phyloP scores from a whole-genome alignment of 2,329 filamentous ascomycete species.

The Talaromyces sp. region DNA sequence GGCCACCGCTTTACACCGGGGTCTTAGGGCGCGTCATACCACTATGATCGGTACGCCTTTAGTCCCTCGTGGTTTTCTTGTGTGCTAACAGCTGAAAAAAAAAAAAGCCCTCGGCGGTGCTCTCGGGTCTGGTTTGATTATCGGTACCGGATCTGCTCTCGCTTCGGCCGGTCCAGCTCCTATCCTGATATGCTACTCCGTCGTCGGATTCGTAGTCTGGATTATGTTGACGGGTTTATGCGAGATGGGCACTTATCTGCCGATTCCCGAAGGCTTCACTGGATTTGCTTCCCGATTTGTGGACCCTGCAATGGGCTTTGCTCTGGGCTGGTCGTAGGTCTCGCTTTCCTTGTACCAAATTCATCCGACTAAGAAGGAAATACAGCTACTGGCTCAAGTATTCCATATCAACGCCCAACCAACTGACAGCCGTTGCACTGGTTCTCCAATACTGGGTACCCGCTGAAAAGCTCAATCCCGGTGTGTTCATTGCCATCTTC shows the following conservation, averaged over 20 bases:
- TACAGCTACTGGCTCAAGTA: slow-evolving; percentile 60
- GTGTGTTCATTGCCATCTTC: slow-evolving; percentile 59
- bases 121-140: slow-evolving; percentile 43
- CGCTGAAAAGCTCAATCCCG: slow-evolving; percentile 47
- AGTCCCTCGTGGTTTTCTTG: neutral
- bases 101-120: slow-evolving; percentile 40
- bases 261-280: slow-evolving; percentile 73
- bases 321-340: slow-evolving; percentile 60
- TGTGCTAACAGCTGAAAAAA: neutral
- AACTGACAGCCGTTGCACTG: slow-evolving; percentile 54
- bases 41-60: slow-evolving; percentile 39
- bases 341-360: neutral
- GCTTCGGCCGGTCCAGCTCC: slow-evolving; percentile 29
- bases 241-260: slow-evolving; percentile 81
- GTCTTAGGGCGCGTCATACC: slow-evolving; percentile 40
- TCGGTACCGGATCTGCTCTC: slow-evolving; percentile 39
- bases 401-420: slow-evolving; percentile 51
- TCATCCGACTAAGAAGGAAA: slow-evolving; percentile 1
- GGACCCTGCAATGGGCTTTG: slow-evolving; percentile 76
- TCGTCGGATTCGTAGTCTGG: slow-evolving; percentile 60
- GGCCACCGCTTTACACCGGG: slow-evolving; percentile 39
- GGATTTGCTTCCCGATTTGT: slow-evolving; percentile 76
- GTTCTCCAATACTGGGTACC: slow-evolving; percentile 62
- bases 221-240: slow-evolving; percentile 77
- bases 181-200: slow-evolving; percentile 42